phyloP scores from a whole-genome alignment of 2,329 filamentous ascomycete genomes.

The Alternaria sp. region DNA sequence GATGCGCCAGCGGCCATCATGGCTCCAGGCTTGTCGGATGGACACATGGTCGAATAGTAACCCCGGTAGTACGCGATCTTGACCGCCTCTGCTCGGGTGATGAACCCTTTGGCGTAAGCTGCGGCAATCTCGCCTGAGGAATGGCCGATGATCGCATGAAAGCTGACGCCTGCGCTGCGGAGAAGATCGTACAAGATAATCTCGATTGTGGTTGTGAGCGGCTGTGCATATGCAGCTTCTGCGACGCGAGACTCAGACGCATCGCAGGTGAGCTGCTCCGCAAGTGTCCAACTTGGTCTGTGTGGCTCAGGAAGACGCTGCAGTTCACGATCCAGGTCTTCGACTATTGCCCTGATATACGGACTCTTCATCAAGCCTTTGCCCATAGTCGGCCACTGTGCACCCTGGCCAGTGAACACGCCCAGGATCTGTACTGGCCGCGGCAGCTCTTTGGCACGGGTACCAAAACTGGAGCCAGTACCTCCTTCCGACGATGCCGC shows the following conservation, averaged over 20 bases:
- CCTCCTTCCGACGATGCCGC: constrained; percentile 8
- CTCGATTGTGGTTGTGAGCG: constrained; percentile 29
- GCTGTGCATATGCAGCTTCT: constrained; percentile 23
- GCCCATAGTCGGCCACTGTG: neutral
- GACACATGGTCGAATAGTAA: neutral
- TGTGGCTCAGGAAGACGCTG: neutral
- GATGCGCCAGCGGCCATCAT: constrained; percentile 1
- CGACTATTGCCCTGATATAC: neutral
- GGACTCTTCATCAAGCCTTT: neutral
- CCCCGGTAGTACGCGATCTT: constrained; percentile 2
- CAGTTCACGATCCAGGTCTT: neutral
- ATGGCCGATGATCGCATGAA: constrained; percentile 40
- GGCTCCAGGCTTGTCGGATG: neutral
- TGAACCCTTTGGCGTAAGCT: constrained; percentile 35
- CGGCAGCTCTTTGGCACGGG: neutral
- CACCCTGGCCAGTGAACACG: constrained; percentile 10
- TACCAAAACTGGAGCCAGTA: constrained; percentile 5
- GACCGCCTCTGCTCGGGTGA: neutral
- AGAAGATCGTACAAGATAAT: constrained; percentile 21
- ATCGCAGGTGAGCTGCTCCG: neutral
- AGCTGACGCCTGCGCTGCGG: constrained; percentile 2
- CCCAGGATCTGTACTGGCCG: neutral
- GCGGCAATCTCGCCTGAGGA: constrained; percentile 52
- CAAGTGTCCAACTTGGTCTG: neutral
- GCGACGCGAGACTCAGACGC: neutral